phyloP scores from a whole-genome alignment of 371 early-diverging fungal genomes.

The Batkoa obscura region DNA sequence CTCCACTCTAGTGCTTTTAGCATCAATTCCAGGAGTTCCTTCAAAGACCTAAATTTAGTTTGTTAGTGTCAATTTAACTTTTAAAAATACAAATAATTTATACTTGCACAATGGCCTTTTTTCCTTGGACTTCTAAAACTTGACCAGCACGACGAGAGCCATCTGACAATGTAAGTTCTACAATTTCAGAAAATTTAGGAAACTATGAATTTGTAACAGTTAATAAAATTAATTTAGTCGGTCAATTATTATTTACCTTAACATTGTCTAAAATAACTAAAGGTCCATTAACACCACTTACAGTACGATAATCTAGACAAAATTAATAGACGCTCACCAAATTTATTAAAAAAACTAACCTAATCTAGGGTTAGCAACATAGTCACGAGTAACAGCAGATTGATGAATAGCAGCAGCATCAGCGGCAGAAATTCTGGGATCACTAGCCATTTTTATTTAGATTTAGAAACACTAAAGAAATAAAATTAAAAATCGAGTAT shows the following conservation, averaged over 20 bases:
- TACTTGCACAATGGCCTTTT: constrained; percentile 95
- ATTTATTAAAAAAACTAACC: constrained; percentile 27
- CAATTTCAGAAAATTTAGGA: constrained; percentile 98
- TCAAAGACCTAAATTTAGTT: constrained; percentile 74
- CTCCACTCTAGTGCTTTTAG: constrained; percentile 89
- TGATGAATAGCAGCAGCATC: constrained; percentile 50
- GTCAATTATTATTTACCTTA: constrained; percentile 34
- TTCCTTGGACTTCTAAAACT: constrained; percentile 97
- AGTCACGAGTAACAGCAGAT: constrained; percentile 76
- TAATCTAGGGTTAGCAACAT: constrained; percentile 70
- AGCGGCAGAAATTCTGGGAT: constrained; percentile 17
- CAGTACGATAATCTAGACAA: constrained; percentile 87
- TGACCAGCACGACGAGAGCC: constrained; percentile 94
- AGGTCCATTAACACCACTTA: constrained; percentile 99
- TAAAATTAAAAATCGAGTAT: too few species aligned
- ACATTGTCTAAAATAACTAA: constrained; percentile 98
- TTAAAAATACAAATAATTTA: background rate
- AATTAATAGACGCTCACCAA: background rate
- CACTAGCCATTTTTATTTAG: background rate
- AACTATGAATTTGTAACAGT: constrained; percentile 25
- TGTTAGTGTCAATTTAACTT: background rate
- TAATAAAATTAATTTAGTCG: constrained; percentile 6
- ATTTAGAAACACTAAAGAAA: too few species aligned
- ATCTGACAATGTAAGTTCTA: constrained; percentile 93
- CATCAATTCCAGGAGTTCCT: constrained; percentile 98